phyloP scores from a whole-genome alignment of 768 basidiomycete species.

The Auricularia sp. region DNA sequence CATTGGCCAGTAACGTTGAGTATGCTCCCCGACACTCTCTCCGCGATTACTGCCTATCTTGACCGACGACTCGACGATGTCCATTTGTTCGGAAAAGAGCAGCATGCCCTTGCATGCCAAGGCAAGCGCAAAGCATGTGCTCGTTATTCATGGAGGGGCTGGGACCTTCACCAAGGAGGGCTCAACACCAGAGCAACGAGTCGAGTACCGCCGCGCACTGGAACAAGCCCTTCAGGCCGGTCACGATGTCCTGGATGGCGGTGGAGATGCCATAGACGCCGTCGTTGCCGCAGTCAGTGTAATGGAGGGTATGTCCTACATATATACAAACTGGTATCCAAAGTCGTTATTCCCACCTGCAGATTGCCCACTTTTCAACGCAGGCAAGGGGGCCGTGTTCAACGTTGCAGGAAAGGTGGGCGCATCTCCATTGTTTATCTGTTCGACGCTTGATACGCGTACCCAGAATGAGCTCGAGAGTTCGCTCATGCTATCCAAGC shows the following conservation, averaged over 20 bases:
- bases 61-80: neutral
- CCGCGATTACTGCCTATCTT: too few relatives aligned
- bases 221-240: conserved; percentile 49
- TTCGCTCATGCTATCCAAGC: conserved; percentile 71
- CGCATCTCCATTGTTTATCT: neutral
- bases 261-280: conserved; percentile 79
- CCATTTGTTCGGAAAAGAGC: neutral
- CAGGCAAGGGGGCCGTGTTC: conserved; percentile 75
- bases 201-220: conserved; percentile 47
- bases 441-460: neutral
- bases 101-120: neutral
- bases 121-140: conserved; percentile 21
- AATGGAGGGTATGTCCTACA: conserved; percentile 48
- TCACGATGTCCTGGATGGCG: conserved; percentile 46
- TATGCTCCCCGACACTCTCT: too few relatives aligned
- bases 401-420: conserved; percentile 67
- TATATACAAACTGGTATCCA: too few relatives aligned
- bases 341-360: neutral
- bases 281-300: conserved; percentile 60
- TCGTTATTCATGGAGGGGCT: conserved; percentile 76
- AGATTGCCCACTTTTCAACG: conserved; percentile 74
- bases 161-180: conserved; percentile 51
- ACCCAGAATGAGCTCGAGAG: conserved; percentile 73
- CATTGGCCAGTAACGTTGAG: too few relatives aligned
- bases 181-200: conserved; percentile 51